Evolutionary conservation across 176 grass and related monocot species (phyloP).

Genomic region (Rhipidocladum racemiflorum): DNA sequence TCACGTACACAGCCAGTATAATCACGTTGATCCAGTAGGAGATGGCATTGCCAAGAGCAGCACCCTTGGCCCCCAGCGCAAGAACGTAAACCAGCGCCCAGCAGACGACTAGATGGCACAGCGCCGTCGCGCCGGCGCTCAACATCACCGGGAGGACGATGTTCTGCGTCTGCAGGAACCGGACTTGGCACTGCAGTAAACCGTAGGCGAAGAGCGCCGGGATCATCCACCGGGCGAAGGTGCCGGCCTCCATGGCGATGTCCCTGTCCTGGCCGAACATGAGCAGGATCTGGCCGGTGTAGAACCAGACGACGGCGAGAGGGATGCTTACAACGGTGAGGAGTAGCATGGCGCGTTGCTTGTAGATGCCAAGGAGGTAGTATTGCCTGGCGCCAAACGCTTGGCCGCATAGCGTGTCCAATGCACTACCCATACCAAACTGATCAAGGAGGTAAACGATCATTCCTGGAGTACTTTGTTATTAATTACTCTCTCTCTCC

Average conservation of each 20-base stretch:
- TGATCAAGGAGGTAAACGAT: not conserved
- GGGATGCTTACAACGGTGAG: conserved; percentile 43
- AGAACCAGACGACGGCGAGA: no score
- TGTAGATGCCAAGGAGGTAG: conserved; percentile 48
- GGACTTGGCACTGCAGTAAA: no score
- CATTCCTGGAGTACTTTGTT: no score
- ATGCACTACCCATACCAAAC: conserved; percentile 19
- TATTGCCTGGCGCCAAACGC: conserved; percentile 41
- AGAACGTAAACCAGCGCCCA: conserved; percentile 3
- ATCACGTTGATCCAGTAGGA: conserved; percentile 40
- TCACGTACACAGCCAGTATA: conserved; percentile 18
- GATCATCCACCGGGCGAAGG: no score
- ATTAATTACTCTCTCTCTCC: no score
- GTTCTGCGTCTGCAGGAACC: no score
- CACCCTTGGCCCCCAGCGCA: conserved; percentile 18
- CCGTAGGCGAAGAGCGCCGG: no score
- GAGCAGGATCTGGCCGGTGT: no score
- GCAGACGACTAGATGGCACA: conserved; percentile 9
- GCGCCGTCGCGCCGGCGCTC: not conserved
- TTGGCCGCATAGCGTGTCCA: conserved; percentile 34
- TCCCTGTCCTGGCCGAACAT: no score
- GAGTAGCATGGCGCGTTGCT: conserved; percentile 48
- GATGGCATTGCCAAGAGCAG: conserved; percentile 8
- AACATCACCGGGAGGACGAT: not conserved
- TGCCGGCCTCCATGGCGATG: no score